Evolutionary conservation across 2,329 filamentous ascomycete genomes (phyloP).

Genomic region (Colletotrichum magnum): DNA sequence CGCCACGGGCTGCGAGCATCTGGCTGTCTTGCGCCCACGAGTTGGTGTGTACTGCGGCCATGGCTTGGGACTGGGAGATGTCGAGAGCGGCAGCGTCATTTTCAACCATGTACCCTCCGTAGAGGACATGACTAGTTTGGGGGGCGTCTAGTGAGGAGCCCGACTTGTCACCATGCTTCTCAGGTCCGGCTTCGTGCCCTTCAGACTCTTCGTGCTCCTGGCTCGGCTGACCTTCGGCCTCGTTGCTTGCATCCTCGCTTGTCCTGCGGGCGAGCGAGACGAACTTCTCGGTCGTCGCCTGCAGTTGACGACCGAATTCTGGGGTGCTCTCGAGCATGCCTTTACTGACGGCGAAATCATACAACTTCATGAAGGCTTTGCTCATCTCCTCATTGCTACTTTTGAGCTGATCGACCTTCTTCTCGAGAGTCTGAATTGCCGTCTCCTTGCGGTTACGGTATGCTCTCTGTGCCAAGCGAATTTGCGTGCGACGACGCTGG

Average conservation of each 20-base stretch:
- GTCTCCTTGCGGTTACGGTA: conserved; percentile 89
- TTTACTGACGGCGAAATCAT: conserved; percentile 71
- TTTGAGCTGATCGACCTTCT: conserved; percentile 78
- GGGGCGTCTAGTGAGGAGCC: conserved; percentile 32
- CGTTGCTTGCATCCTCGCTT: conserved; percentile 54
- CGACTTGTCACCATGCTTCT: conserved; percentile 30
- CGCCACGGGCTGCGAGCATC: neutral
- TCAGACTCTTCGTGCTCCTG: conserved; percentile 26
- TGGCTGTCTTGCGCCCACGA: conserved; percentile 10
- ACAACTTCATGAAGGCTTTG: conserved; percentile 76
- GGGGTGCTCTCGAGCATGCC: conserved; percentile 72
- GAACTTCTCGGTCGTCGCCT: conserved; percentile 70
- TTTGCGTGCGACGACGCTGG: conserved; percentile 86
- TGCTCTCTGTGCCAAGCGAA: conserved; percentile 86
- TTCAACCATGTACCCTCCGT: conserved; percentile 47
- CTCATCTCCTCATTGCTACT: conserved; percentile 81
- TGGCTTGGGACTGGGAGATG: neutral
- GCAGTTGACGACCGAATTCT: conserved; percentile 70
- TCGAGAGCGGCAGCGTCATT: conserved; percentile 37
- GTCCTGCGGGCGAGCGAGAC: conserved; percentile 66
- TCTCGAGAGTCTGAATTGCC: conserved; percentile 81
- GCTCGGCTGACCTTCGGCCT: conserved; percentile 45
- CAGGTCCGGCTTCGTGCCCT: conserved; percentile 5
- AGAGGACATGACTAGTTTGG: conserved; percentile 33
- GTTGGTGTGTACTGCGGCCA: conserved; percentile 30